phyloP scores from a whole-genome alignment of 192 early-diverging fungal genomes.

The Globomyces pollinis-pini region DNA sequence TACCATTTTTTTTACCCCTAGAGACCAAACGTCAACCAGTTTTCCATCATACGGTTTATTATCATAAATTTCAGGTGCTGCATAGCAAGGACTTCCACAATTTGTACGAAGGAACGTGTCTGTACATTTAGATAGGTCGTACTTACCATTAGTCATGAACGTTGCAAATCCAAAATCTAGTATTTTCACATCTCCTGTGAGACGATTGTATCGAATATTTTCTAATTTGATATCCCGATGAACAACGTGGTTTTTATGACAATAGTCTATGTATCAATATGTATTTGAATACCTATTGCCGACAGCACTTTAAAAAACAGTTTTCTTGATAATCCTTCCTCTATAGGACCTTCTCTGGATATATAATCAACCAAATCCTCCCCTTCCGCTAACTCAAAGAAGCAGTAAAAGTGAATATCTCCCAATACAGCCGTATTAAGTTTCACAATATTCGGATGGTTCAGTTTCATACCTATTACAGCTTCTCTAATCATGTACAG shows the following conservation, averaged over 20 bases:
- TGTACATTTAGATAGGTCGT: too few species aligned
- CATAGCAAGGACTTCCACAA: slow-evolving; percentile 36
- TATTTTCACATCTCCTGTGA: slow-evolving; percentile 11
- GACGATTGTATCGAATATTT: slow-evolving; percentile 24
- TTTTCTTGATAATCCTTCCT: slow-evolving; percentile 7
- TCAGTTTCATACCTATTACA: slow-evolving; percentile 17
- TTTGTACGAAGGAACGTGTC: slow-evolving; percentile 23
- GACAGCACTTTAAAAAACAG: slow-evolving; percentile 26
- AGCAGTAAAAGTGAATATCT: slow-evolving; percentile 37
- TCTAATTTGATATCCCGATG: slow-evolving; percentile 39
- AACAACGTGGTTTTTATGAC: slow-evolving; percentile 26
- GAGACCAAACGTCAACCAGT: slow-evolving; percentile 27
- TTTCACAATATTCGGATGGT: slow-evolving; percentile 29
- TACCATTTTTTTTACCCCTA: slow-evolving; percentile 15
- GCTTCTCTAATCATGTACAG: slow-evolving; percentile 37
- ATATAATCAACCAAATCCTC: slow-evolving; percentile 36
- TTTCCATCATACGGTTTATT: slow-evolving; percentile 17
- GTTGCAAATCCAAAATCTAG: slow-evolving; percentile 36
- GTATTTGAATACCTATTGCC: slow-evolving; percentile 18
- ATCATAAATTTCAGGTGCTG: slow-evolving; percentile 28
- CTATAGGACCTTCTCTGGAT: slow-evolving; percentile 17
- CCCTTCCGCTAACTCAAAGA: slow-evolving; percentile 31
- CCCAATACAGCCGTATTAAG: slow-evolving; percentile 25
- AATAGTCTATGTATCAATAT: slow-evolving; percentile 20
- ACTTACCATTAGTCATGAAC: slow-evolving; percentile 13